Conservation (phyloP, 441 rosid species). For the Raphanus hybrid region DNA sequence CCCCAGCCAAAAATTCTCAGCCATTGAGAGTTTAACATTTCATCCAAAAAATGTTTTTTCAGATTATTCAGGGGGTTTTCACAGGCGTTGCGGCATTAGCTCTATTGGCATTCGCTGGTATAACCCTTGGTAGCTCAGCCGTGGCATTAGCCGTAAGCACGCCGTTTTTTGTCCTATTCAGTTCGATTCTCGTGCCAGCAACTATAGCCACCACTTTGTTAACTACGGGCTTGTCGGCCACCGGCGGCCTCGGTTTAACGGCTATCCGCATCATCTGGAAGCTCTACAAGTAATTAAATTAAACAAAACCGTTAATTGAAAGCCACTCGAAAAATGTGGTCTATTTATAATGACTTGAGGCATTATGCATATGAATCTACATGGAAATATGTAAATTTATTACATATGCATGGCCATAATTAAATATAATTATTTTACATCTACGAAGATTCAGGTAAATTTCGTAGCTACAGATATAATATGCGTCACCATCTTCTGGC, state of each 20-base stretch:
- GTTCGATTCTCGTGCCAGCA: conserved; percentile 82
- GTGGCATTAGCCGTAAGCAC: conserved; percentile 63
- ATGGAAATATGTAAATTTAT: neutral
- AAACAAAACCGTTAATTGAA: neutral
- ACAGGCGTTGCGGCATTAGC: conserved; percentile 63
- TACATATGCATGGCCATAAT: neutral
- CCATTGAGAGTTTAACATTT: neutral
- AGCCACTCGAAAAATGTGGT: neutral
- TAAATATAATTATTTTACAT: neutral
- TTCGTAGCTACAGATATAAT: neutral
- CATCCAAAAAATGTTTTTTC: conserved; percentile 27
- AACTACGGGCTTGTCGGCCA: conserved; percentile 63
- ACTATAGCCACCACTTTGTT: conserved; percentile 54
- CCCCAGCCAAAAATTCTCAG: conserved; percentile 13
- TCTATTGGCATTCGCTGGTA: conserved; percentile 59
- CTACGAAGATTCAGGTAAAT: conserved; percentile 8
- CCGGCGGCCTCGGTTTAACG: conserved; percentile 66
- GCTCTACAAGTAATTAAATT: conserved; percentile 56
- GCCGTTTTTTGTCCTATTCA: conserved; percentile 71
- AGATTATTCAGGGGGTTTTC: conserved; percentile 41
- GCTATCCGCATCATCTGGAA: conserved; percentile 59
- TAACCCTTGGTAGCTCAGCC: conserved; percentile 63
- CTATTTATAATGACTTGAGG: neutral
- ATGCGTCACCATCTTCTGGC: neutral
- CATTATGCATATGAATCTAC: conserved; percentile 1